Evolutionary conservation across 1,284 basidiomycete species (phyloP).

Genomic region (Spongispora temasekensis): DNA sequence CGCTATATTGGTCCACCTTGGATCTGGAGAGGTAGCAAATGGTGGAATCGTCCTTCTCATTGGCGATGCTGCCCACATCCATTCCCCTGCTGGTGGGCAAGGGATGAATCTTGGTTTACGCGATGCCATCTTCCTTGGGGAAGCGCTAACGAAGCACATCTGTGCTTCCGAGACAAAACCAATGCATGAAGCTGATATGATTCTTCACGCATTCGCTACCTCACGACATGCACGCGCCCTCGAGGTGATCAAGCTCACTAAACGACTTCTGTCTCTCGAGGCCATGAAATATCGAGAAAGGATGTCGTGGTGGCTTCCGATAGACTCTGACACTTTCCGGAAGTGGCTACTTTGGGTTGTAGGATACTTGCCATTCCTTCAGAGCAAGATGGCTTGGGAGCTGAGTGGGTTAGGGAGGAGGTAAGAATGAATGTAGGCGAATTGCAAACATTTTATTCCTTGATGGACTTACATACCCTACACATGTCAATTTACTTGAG

Average conservation of each 20-base stretch:
- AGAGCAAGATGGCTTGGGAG: constrained; percentile 18
- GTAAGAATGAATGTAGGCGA: constrained; percentile 17
- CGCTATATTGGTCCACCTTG: constrained; percentile 30
- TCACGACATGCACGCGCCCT: no score
- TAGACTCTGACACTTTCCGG: constrained; percentile 14
- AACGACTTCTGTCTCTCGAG: constrained; percentile 11
- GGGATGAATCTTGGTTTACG: no score
- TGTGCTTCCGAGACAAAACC: background rate
- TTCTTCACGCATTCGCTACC: constrained; percentile 17
- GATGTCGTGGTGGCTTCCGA: constrained; percentile 21
- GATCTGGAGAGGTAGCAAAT: no score
- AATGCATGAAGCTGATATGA: constrained; percentile 9
- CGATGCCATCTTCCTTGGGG: constrained; percentile 37
- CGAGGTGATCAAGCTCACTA: constrained; percentile 20
- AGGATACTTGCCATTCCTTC: constrained; percentile 13
- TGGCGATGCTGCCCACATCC: constrained; percentile 48
- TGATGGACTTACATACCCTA: no score
- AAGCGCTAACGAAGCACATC: constrained; percentile 20
- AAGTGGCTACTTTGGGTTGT: constrained; percentile 18
- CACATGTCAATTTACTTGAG: no score
- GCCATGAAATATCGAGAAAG: constrained; percentile 14
- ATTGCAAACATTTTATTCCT: no score
- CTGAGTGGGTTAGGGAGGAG: no score
- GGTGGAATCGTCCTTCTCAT: constrained; percentile 33
- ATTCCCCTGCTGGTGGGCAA: no score